Evolutionary conservation across 345 rosid genomes (phyloP).

Genomic region (Isatis tinctoria): DNA sequence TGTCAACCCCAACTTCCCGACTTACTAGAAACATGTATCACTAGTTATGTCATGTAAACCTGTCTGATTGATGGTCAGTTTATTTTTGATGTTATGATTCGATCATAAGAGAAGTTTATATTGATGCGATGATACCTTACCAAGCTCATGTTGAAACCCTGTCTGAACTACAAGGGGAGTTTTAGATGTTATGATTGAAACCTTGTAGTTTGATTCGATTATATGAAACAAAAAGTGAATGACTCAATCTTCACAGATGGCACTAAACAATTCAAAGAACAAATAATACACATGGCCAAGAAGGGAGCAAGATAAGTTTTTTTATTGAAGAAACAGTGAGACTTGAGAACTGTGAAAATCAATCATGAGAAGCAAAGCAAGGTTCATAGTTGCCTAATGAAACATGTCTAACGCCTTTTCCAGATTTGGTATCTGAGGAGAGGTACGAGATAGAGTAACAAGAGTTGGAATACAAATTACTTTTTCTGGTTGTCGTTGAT

Average conservation of each 20-base stretch:
- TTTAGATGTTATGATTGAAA: neutral
- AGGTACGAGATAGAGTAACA: neutral
- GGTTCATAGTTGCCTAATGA: slow-evolving; percentile 9
- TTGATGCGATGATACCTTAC: neutral
- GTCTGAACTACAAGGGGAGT: neutral
- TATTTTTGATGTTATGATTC: neutral
- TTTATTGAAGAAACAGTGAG: neutral
- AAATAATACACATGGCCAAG: neutral
- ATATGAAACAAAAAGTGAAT: neutral
- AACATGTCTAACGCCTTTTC: neutral
- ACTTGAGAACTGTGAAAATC: neutral
- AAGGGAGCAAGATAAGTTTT: neutral
- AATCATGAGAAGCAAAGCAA: neutral
- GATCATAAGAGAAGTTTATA: neutral
- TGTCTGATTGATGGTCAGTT: neutral
- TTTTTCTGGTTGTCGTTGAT: slow-evolving; percentile 22
- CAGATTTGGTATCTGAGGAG: neutral
- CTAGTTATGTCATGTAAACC: neutral
- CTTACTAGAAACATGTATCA: slow-evolving; percentile 45
- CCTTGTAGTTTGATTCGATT: neutral
- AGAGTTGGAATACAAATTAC: neutral
- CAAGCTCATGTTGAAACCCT: neutral
- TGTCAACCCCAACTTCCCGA: slow-evolving; percentile 78
- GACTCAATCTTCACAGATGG: neutral
- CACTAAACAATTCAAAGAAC: neutral